A percentile compares a stretch with the other conserved stretches of the same genome.
Evolutionary conservation across 768 basidiomycete species (phyloP).

Genomic region (Lactarius hengduanensis): DNA sequence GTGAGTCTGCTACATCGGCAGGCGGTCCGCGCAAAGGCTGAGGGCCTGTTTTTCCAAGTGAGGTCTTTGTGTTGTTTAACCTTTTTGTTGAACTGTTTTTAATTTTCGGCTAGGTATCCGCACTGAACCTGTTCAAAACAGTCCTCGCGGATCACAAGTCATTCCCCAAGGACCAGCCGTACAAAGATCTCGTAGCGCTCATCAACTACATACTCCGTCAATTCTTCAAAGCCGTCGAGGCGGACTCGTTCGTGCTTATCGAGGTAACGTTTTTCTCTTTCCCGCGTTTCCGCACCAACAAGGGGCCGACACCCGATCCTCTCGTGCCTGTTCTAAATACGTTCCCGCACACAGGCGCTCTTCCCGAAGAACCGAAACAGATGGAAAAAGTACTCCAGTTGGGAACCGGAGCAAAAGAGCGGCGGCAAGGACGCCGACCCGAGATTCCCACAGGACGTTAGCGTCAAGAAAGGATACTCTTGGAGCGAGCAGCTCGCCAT

Average conservation of each 20-base stretch:
- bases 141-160: slow-evolving; percentile 80
- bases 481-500: slow-evolving; percentile 92
- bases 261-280: slow-evolving; percentile 58
- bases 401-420: slow-evolving; percentile 55
- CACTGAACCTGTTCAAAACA: slow-evolving; percentile 81
- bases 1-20: slow-evolving; percentile 90
- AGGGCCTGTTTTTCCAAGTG: slow-evolving; percentile 95
- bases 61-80: slow-evolving; percentile 31
- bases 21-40: slow-evolving; percentile 86
- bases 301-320: background rate
- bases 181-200: slow-evolving; percentile 79
- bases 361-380: slow-evolving; percentile 85
- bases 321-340: background rate
- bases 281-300: slow-evolving; percentile 8
- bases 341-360: slow-evolving; percentile 55
- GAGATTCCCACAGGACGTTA: slow-evolving; percentile 62
- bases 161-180: slow-evolving; percentile 72
- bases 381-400: slow-evolving; percentile 84
- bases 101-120: slow-evolving; percentile 66
- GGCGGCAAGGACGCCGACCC: slow-evolving; percentile 43
- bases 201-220: slow-evolving; percentile 85
- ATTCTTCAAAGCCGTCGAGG: slow-evolving; percentile 90
- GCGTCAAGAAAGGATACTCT: slow-evolving; percentile 83
- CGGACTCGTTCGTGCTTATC: slow-evolving; percentile 83
- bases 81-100: slow-evolving; percentile 18